These are phyloP conservation scores for Fusarium decemcellulare DNA, from an alignment of 2,329 filamentous ascomycete genomes.

Conservation along the genomic window DNA sequence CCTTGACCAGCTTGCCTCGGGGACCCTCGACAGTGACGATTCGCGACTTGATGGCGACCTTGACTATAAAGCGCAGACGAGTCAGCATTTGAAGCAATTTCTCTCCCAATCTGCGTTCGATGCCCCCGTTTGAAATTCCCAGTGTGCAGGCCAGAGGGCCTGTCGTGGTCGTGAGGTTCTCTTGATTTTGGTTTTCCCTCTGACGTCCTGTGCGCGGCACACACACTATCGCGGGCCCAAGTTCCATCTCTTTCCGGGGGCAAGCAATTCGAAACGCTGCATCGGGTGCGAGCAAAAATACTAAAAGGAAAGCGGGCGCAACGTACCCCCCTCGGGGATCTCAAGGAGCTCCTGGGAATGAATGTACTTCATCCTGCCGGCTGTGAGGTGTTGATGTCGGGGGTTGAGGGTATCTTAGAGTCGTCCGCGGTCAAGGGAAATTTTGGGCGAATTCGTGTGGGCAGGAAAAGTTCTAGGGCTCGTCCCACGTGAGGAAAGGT, in stretches of 20 bases:
- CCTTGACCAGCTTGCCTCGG: constrained; percentile 96
- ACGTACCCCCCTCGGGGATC: constrained; percentile 97
- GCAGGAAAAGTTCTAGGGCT: constrained; percentile 63
- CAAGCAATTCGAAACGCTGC: constrained; percentile 13
- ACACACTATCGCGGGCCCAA: constrained; percentile 26
- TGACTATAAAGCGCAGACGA: constrained; percentile 74
- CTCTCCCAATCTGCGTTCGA: constrained; percentile 17
- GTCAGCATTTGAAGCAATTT: constrained; percentile 47
- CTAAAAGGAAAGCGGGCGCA: constrained; percentile 43
- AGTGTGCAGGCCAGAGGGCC: constrained; percentile 13
- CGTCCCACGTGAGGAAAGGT: constrained; percentile 54
- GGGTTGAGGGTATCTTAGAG: constrained; percentile 58
- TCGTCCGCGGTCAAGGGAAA: constrained; percentile 54
- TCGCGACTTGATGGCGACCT: constrained; percentile 97
- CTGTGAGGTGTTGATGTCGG: constrained; percentile 63
- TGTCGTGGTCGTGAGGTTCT: too few species aligned
- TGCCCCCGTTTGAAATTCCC: constrained; percentile 11
- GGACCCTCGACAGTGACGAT: constrained; percentile 97
- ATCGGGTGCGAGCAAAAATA: constrained; percentile 3
- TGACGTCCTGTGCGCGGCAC: constrained; percentile 30
- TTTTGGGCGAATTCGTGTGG: constrained; percentile 55
- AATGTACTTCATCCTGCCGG: constrained; percentile 99
- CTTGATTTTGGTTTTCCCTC: constrained; percentile 1
- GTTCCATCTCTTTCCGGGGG: constrained; percentile 21
- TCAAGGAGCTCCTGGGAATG: constrained; percentile 96